Base-by-base conservation (phyloP, 306 rosid species). In the Leucaena leucocephala region DNA sequence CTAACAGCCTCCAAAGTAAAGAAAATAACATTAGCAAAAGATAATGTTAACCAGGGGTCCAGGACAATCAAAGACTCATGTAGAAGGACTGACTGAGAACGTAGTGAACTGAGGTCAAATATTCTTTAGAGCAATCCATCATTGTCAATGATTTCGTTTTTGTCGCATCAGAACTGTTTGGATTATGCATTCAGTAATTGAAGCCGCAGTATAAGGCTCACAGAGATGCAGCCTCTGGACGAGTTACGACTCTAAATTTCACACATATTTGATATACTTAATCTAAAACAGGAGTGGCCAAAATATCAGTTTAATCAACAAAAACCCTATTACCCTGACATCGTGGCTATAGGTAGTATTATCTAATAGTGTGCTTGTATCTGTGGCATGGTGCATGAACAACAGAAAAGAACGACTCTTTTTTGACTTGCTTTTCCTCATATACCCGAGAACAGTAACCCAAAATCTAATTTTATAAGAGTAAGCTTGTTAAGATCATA, bases 1-100 rank as follows among this genome's bases (percentile, higher is more conserved):
- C 79, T 38, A 72, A 21, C 39, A 68, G 10, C 54, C 73, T 68
- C 73, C 17, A 68, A 68, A 43, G 55, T 43, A 38, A 42, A 43
- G 72, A 68, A 68, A 68, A 21, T 10, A 42, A 13, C 72, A 67
- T 42, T 7, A 67, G 52, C 52, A 42, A 42, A 19, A 19, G 27
- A 16, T 40, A 42, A 42, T 68, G 16, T 36, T 13, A 27, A 68
- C n/a, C n/a, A n/a, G n/a, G n/a, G n/a, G n/a, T n/a, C 19, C 22
- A 46, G 12, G 68, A n/a, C 17, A 52, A 16, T 17, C n/a, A 73
- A 55, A 54, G n/a, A 19, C 12, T 36, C 16, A 12, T 8, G 44
- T 5, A 54, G 48, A 7, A 52, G 19, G 10, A 59, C 45, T 59
- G 22, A 74, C 52, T 27, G 8, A 44, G 36, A 68, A 54, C 67